Percentiles rank a stretch among this genome's conserved stretches.
Evolutionary conservation across 2,329 filamentous ascomycete genomes (phyloP).

Genomic region (Raffaelea deltoideospora): DNA sequence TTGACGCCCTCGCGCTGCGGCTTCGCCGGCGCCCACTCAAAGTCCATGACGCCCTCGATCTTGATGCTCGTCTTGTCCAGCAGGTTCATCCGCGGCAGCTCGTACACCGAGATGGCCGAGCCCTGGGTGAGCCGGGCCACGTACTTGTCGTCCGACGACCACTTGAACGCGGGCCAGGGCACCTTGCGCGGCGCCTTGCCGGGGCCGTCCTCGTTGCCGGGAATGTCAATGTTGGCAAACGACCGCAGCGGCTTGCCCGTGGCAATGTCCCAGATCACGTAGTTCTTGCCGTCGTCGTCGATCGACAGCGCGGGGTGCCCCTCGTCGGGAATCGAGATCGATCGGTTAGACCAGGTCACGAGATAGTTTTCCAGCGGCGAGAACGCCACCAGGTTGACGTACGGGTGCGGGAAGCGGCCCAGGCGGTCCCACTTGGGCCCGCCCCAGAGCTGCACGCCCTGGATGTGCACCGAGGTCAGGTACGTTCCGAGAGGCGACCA

Average conservation of each 20-base stretch:
- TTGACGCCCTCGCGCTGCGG: slow-evolving; percentile 74
- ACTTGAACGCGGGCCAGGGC: slow-evolving; percentile 98
- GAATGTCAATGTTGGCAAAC: slow-evolving; percentile 77
- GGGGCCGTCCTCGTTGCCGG: slow-evolving; percentile 42
- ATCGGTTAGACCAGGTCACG: slow-evolving; percentile 90
- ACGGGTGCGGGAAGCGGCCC: slow-evolving; percentile 87
- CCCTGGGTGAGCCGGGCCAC: slow-evolving; percentile 82
- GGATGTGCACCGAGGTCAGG: slow-evolving; percentile 84
- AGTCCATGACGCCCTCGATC: slow-evolving; percentile 92
- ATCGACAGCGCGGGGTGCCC: slow-evolving; percentile 70
- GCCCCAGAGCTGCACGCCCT: slow-evolving; percentile 96
- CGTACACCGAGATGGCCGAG: slow-evolving; percentile 90
- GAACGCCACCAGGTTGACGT: slow-evolving; percentile 91
- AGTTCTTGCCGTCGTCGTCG: slow-evolving; percentile 98
- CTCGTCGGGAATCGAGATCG: slow-evolving; percentile 80
- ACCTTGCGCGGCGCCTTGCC: slow-evolving; percentile 65
- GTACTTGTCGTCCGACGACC: slow-evolving; percentile 95
- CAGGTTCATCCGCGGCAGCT: slow-evolving; percentile 76
- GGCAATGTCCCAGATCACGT: slow-evolving; percentile 94
- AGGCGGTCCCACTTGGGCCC: slow-evolving; percentile 79
- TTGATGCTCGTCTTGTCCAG: slow-evolving; percentile 86
- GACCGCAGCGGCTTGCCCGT: slow-evolving; percentile 82
- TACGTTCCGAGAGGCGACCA: slow-evolving; percentile 95
- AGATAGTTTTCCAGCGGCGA: slow-evolving; percentile 87
- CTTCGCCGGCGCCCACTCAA: slow-evolving; percentile 87